Evolutionary conservation across 257 asterid genomes (phyloP).

Genomic region (Rhazya stricta): DNA sequence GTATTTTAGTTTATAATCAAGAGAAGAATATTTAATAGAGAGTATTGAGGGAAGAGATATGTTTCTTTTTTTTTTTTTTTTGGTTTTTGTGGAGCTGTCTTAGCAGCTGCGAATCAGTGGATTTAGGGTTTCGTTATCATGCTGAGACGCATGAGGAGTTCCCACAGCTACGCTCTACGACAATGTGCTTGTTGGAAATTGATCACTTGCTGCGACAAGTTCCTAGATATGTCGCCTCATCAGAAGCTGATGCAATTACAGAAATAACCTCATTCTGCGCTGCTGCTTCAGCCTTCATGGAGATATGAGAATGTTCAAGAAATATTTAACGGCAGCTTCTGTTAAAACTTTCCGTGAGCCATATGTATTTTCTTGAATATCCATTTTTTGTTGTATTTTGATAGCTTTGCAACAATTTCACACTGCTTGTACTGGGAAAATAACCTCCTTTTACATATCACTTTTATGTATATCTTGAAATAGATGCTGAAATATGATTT

Average conservation of each 20-base stretch:
- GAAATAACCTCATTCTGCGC: conserved; percentile 23
- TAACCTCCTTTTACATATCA: no score
- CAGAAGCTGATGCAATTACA: conserved; percentile 25
- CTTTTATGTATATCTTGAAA: no score
- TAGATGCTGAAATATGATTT: not conserved
- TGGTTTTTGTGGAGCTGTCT: no score
- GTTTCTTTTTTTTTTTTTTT: no score
- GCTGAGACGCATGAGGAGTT: not conserved
- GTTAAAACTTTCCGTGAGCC: not conserved
- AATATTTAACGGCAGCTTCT: not conserved
- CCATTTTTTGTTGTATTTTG: not conserved
- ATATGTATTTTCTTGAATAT: not conserved
- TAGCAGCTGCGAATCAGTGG: not conserved
- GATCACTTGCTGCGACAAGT: conserved; percentile 48
- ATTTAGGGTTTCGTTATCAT: conserved; percentile 39
- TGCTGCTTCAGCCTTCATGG: not conserved
- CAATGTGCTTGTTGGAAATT: conserved; percentile 31
- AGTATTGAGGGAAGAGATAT: not conserved
- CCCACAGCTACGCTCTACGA: not conserved
- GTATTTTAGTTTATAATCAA: no score
- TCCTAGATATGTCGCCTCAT: conserved; percentile 43
- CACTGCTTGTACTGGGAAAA: no score
- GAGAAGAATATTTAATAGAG: no score
- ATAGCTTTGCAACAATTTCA: no score
- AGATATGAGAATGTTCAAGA: not conserved